These are phyloP conservation scores for Pseudogymnoascus sp. DNA, from an alignment of 2,329 filamentous ascomycete species.

Conservation along the genomic window DNA sequence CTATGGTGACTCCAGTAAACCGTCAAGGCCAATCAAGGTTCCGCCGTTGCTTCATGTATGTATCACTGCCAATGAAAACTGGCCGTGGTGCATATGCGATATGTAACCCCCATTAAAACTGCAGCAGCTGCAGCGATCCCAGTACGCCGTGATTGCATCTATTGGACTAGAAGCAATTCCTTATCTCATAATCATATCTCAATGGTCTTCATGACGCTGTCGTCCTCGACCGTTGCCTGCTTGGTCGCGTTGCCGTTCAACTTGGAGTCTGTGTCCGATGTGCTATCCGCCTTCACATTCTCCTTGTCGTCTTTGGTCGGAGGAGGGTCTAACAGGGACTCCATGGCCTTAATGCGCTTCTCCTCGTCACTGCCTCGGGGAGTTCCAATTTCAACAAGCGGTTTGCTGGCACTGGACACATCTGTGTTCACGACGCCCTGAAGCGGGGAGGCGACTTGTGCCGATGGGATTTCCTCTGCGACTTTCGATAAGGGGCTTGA, in stretches of 20 bases:
- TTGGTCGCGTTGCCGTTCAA: constrained; percentile 20
- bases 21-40: constrained; percentile 5
- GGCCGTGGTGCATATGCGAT: constrained; percentile 6
- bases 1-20: constrained; percentile 5
- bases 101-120: constrained; percentile 7
- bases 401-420: constrained; percentile 18
- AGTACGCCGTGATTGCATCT: constrained; percentile 6
- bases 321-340: constrained; percentile 21
- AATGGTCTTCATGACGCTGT: constrained; percentile 30
- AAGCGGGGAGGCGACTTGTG: constrained; percentile 17
- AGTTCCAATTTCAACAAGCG: constrained; percentile 30
- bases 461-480: constrained; percentile 50
- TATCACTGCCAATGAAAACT: constrained; percentile 1
- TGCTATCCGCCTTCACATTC: constrained; percentile 18
- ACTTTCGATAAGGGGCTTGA: constrained; percentile 67
- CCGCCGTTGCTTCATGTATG: constrained; percentile 7
- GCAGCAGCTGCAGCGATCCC: constrained; percentile 2
- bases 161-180: constrained; percentile 5
- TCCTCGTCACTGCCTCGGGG: constrained; percentile 26
- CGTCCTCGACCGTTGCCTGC: constrained; percentile 27
- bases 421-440: constrained; percentile 18
- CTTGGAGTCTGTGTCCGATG: constrained; percentile 15
- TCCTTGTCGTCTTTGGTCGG: constrained; percentile 25
- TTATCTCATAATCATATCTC: constrained; percentile 24
- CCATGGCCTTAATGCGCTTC: constrained; percentile 20